These are phyloP conservation scores for Populus nigra DNA, from an alignment of 345 rosid genomes.

Conservation along the genomic window DNA sequence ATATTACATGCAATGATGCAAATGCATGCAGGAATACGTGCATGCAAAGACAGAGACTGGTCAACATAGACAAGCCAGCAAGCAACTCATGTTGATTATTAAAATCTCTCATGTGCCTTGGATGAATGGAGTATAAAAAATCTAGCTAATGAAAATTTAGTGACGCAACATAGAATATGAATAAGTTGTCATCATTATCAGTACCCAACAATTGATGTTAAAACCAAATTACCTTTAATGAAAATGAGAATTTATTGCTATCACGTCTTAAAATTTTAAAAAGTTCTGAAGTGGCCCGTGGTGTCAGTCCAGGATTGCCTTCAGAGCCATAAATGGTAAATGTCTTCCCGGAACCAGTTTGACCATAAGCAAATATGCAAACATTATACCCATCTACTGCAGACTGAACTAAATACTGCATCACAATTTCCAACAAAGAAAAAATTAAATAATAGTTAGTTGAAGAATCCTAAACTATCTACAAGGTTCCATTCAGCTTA, in stretches of 20 bases:
- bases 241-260: conserved; percentile 73
- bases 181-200: not conserved
- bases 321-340: conserved; percentile 88
- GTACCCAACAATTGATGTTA: not conserved
- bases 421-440: conserved; percentile 1
- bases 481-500: not conserved
- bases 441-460: not conserved
- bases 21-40: not conserved
- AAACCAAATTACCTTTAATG: conserved; percentile 59
- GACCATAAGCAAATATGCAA: conserved; percentile 97
- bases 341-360: conserved; percentile 98
- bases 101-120: not conserved
- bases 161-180: not conserved
- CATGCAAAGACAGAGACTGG: not conserved
- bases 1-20: not conserved
- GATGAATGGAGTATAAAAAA: not conserved
- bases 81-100: not conserved
- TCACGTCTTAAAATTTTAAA: conserved; percentile 75
- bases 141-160: not conserved
- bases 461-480: not conserved
- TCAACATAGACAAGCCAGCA: not conserved
- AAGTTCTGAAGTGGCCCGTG: conserved; percentile 83
- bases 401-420: conserved; percentile 90
- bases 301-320: conserved; percentile 77
- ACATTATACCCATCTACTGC: conserved; percentile 96